Percentiles rank a stretch among this genome's conserved stretches.
Conservation (phyloP, 2,329 filamentous ascomycete species). For the Emericellopsis atlantica region DNA sequence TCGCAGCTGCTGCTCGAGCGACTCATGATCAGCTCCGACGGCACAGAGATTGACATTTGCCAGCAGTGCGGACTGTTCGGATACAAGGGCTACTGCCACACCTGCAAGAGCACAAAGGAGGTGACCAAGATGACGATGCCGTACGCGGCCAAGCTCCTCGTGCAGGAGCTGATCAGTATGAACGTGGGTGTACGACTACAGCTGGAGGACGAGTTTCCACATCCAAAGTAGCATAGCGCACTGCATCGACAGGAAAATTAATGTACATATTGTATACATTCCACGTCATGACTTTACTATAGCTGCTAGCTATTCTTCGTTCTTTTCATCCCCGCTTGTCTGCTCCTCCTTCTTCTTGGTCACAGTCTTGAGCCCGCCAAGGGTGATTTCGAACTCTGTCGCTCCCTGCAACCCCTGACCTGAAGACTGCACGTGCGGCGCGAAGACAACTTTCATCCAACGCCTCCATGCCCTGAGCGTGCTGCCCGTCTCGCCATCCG, state of each 20-base stretch:
- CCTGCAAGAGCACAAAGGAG: slow-evolving; percentile 71
- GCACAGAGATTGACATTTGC: slow-evolving; percentile 84
- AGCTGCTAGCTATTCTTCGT: neutral
- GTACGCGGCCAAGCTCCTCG: slow-evolving; percentile 89
- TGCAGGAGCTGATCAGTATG: slow-evolving; percentile 96
- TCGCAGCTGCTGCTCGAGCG: slow-evolving; percentile 85
- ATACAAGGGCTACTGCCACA: slow-evolving; percentile 88
- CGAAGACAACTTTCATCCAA: slow-evolving; percentile 84
- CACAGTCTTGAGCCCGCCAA: slow-evolving; percentile 42
- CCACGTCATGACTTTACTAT: neutral
- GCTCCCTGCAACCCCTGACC: slow-evolving; percentile 35
- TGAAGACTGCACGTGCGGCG: slow-evolving; percentile 53
- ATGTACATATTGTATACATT: neutral
- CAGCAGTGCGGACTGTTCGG: slow-evolving; percentile 91
- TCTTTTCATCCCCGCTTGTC: neutral
- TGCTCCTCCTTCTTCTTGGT: slow-evolving; percentile 4
- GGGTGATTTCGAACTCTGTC: slow-evolving; percentile 64
- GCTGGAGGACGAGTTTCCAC: slow-evolving; percentile 87
- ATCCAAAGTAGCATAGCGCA: slow-evolving; percentile 22
- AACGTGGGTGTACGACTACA: slow-evolving; percentile 91
- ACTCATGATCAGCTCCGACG: slow-evolving; percentile 89
- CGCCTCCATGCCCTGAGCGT: slow-evolving; percentile 52
- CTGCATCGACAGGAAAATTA: neutral
- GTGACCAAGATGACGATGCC: slow-evolving; percentile 94
- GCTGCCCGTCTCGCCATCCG: slow-evolving; percentile 25